Evolutionary conservation across 768 basidiomycete species (phyloP), one percentile per base, ranked within the genome.

Genomic region (Pulveroboletus sp.): DNA sequence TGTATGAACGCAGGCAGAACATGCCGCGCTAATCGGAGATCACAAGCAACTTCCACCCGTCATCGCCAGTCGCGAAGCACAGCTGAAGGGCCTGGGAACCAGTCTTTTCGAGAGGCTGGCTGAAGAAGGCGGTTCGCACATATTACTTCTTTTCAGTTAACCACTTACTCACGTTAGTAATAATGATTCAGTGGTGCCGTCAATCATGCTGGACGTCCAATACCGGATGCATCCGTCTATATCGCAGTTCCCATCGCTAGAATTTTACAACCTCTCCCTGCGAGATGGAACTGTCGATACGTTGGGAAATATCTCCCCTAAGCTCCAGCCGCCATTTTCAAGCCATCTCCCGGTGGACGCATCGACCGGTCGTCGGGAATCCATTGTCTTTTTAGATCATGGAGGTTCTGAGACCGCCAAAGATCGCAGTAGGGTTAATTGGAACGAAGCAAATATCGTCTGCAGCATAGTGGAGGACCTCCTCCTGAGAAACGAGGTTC

Each of bases 191-290:
- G 89, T 77, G 37, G 80, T 90, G n/a, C 91, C 92, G 10, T 86
- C 89, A 5, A 80, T 93, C 54, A 93, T 94, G 86, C 80, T 97
- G 49, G 86, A 95, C 62, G 78, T 82, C n/a, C 93, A 97, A 69
- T 97, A 96, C 60, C 84, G 93, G 30, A 97, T 97, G 93, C 92
- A 94, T 59, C 94, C 93, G 12, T 73, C 74, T 31, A 93, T 97
- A 58, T 90, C 93, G 2, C 76, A 76, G 19, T 97, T 97, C 72
- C 92, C 94, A 10, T 83, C 87, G 31, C 64, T 73, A 23, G 85
- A 91, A 51, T 96, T 96, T 65, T 97, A 97, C 71, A 72, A 81
- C 36, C 72, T 73, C 23, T 73, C 76, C 1, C 63, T 96, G 39
- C 74, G 73, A 35, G 86, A 95, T 63, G 92, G 92, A 14, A 93